Conservation (phyloP, 495 filamentous ascomycete species). For the Terfezia claveryi region DNA sequence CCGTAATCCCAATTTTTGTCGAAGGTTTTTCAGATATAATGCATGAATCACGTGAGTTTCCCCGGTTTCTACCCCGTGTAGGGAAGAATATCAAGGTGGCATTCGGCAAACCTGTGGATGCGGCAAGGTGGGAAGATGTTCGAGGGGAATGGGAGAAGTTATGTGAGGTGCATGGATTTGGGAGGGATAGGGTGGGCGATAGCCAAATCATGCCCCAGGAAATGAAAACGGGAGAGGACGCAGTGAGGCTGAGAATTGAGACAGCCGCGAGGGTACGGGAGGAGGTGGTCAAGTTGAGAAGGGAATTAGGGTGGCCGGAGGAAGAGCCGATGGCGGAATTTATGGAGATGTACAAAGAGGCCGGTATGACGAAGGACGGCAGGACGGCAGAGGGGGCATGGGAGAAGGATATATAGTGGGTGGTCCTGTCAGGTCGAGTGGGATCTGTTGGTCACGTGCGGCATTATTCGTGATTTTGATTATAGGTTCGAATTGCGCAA, state of each 20-base stretch:
- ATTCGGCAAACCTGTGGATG: constrained; percentile 42
- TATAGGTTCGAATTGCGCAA: too few species aligned
- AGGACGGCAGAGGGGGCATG: constrained; percentile 31
- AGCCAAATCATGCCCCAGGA: constrained; percentile 38
- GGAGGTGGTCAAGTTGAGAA: constrained; percentile 56
- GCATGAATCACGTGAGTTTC: constrained; percentile 55
- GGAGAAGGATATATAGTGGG: constrained; percentile 33
- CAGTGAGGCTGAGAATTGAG: constrained; percentile 57
- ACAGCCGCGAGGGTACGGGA: constrained; percentile 54
- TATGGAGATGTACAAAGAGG: constrained; percentile 40
- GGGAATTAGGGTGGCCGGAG: constrained; percentile 46
- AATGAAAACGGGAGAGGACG: constrained; percentile 49
- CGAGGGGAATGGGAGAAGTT: constrained; percentile 45
- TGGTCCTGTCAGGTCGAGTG: not conserved
- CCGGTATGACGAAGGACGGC: constrained; percentile 20
- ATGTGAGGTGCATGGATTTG: constrained; percentile 18
- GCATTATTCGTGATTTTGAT: too few species aligned
- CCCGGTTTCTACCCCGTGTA: constrained; percentile 58
- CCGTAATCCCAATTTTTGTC: constrained; percentile 82
- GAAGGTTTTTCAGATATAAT: constrained; percentile 69
- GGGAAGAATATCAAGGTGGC: constrained; percentile 44
- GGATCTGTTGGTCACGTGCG: too few species aligned
- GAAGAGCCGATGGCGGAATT: constrained; percentile 49
- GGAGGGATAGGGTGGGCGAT: constrained; percentile 9
- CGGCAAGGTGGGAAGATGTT: constrained; percentile 41